Conservation (phyloP, 768 basidiomycete genomes). For the Mycena albidolilacea region DNA sequence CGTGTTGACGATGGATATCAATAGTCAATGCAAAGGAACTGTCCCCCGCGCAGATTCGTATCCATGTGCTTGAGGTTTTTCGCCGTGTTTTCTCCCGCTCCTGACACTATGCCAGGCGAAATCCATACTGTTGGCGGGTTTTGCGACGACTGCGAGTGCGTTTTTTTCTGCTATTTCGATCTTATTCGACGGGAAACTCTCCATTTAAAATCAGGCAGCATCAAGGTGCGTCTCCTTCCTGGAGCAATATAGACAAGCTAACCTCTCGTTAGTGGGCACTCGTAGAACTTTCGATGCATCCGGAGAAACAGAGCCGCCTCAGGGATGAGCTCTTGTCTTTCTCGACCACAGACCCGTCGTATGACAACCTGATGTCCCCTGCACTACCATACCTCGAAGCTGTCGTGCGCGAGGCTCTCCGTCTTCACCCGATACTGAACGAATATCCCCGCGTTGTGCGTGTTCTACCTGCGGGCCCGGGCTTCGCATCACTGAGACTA, state of each 20-base stretch:
- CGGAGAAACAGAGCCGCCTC: constrained; percentile 8
- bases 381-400: constrained; percentile 37
- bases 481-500: not conserved
- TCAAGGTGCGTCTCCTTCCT: constrained; percentile 7
- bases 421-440: constrained; percentile 29
- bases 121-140: constrained; percentile 21
- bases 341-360: constrained; percentile 21
- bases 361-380: constrained; percentile 26
- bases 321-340: constrained; percentile 11
- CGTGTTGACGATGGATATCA: not conserved
- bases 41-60: constrained; percentile 1
- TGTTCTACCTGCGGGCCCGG: not conserved
- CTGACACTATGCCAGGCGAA: constrained; percentile 7
- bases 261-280: constrained; percentile 16
- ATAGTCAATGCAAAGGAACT: constrained; percentile 15
- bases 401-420: constrained; percentile 30
- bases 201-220: constrained; percentile 3
- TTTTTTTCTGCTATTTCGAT: not conserved
- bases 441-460: constrained; percentile 11
- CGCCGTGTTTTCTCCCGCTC: not conserved
- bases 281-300: constrained; percentile 17
- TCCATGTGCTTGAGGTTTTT: constrained; percentile 2
- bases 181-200: not conserved
- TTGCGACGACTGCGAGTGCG: constrained; percentile 19
- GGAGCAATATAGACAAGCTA: not conserved